phyloP scores from a whole-genome alignment of 345 rosid genomes.

The Corchorus olitorius region DNA sequence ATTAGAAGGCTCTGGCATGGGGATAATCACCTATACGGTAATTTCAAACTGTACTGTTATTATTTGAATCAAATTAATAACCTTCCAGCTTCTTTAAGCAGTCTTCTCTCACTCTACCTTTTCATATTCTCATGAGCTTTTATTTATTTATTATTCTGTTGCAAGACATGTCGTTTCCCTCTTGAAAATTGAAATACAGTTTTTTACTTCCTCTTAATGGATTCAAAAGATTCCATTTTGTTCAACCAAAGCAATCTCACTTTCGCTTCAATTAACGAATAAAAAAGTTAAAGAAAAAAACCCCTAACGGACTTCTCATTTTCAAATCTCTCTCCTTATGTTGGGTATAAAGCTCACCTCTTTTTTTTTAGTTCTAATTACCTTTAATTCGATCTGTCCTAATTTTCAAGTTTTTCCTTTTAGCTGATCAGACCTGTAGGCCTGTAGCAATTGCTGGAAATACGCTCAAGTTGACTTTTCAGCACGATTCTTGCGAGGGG shows the following conservation, averaged over 20 bases:
- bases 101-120: no score
- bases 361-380: not conserved
- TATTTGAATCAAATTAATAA: no score
- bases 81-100: no score
- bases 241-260: constrained; percentile 25
- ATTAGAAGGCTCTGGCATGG: no score
- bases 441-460: not conserved
- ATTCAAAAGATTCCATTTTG: constrained; percentile 25
- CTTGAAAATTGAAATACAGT: not conserved
- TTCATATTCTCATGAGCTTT: not conserved
- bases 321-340: not conserved
- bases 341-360: not conserved
- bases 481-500: constrained; percentile 21
- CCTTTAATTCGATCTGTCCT: not conserved
- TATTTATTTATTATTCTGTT: not conserved
- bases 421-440: constrained; percentile 3
- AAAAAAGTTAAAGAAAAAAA: not conserved
- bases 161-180: not conserved
- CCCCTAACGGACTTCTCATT: not conserved
- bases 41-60: no score
- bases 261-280: constrained; percentile 13
- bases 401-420: not conserved
- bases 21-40: no score
- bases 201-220: not conserved
- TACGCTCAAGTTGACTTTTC: not conserved